A percentile compares a stretch with the other conserved stretches of the same genome.
Conservation (phyloP, 2,329 filamentous ascomycete genomes). For the Penicillium sp. region DNA sequence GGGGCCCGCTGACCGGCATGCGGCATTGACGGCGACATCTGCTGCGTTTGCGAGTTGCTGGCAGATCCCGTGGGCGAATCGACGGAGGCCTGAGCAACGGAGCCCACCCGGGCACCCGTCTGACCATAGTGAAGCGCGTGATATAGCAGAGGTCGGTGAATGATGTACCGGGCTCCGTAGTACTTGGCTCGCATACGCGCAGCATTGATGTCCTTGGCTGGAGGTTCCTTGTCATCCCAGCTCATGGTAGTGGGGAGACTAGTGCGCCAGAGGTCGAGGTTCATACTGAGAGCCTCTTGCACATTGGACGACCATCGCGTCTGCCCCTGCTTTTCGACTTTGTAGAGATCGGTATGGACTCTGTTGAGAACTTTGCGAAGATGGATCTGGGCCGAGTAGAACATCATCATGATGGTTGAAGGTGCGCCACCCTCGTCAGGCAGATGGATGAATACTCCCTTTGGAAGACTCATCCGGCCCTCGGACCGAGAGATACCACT, state of each 20-base stretch:
- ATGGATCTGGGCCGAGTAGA: constrained; percentile 62
- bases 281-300: constrained; percentile 45
- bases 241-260: constrained; percentile 53
- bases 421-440: constrained; percentile 34
- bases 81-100: constrained; percentile 14
- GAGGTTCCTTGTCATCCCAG: constrained; percentile 67
- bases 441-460: constrained; percentile 33
- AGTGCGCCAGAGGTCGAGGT: constrained; percentile 55
- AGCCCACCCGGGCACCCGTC: constrained; percentile 36
- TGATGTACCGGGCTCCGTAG: constrained; percentile 88
- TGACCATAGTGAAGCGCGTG: constrained; percentile 54
- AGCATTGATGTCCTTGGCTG: constrained; percentile 71
- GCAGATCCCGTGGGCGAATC: constrained; percentile 35
- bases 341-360: constrained; percentile 57
- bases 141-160: constrained; percentile 74
- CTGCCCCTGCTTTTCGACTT: constrained; percentile 36
- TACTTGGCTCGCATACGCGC: constrained; percentile 90
- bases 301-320: constrained; percentile 38
- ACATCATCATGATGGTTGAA: constrained; percentile 51
- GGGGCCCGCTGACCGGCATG: constrained; percentile 28
- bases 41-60: constrained; percentile 32
- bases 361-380: constrained; percentile 57
- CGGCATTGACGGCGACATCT: constrained; percentile 36
- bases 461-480: constrained; percentile 42
- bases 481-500: constrained; percentile 61